Conservation (phyloP, 2,329 filamentous ascomycete genomes). For the Fusarium setosum region DNA sequence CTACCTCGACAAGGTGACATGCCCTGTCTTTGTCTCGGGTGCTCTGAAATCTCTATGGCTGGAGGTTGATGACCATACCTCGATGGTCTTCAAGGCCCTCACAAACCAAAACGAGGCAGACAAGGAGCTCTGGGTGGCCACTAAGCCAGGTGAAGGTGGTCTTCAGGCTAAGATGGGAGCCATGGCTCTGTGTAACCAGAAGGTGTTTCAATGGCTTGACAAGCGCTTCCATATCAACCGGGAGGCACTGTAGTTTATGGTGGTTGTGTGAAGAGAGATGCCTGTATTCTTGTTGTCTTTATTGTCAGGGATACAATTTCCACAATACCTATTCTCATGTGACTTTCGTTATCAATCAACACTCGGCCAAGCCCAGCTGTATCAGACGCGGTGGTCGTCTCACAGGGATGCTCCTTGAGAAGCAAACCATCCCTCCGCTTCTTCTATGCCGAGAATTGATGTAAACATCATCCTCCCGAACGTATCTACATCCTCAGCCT, state of each 20-base stretch:
- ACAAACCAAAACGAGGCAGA: background rate
- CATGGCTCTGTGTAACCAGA: background rate
- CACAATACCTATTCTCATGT: no score
- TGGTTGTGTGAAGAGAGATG: no score
- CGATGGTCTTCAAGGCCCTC: background rate
- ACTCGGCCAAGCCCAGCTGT: no score
- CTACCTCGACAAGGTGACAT: conserved; percentile 37
- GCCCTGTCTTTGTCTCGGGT: conserved; percentile 45
- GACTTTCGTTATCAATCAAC: no score
- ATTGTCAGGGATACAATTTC: no score
- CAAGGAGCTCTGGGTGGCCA: background rate
- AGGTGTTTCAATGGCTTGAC: background rate
- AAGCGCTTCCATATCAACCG: background rate
- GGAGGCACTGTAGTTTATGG: background rate
- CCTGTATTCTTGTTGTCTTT: no score
- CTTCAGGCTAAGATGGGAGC: background rate
- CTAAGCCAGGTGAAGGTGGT: background rate
- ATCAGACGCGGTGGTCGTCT: no score
- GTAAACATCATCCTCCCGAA: no score
- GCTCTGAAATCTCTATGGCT: background rate
- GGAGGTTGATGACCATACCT: background rate
- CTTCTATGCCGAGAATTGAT: no score
- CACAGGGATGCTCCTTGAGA: no score
- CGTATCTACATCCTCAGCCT: no score
- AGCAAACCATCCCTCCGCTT: no score